phyloP scores from a whole-genome alignment of 2,329 filamentous ascomycete genomes.

The Fusarium nodosum region DNA sequence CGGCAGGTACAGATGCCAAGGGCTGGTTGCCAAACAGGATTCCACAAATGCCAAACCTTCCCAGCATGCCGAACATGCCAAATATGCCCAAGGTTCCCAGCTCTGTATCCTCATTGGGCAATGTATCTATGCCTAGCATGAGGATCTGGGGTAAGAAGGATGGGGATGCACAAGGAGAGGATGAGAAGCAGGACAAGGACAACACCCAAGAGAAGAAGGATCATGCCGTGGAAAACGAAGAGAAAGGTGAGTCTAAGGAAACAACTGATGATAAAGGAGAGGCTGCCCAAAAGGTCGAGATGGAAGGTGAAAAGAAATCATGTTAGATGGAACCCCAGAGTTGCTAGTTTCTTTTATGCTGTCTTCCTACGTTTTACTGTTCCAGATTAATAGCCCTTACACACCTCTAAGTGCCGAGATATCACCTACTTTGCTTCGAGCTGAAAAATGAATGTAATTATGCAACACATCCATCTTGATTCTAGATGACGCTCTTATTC shows the following conservation, averaged over 20 bases:
- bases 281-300: neutral
- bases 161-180: neutral
- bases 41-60: slow-evolving; percentile 54
- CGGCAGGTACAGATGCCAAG: slow-evolving; percentile 60
- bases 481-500: too few species aligned
- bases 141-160: slow-evolving; percentile 51
- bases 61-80: slow-evolving; percentile 52
- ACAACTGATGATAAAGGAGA: neutral
- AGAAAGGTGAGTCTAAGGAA: neutral
- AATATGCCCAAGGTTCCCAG: slow-evolving; percentile 48
- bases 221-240: rapidly evolving
- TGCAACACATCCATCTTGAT: neutral
- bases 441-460: neutral
- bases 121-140: slow-evolving; percentile 53
- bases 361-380: neutral
- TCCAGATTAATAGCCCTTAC: neutral
- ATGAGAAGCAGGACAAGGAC: neutral
- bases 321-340: neutral
- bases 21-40: slow-evolving; percentile 62
- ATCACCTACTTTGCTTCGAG: neutral
- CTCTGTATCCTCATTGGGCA: slow-evolving; percentile 51
- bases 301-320: neutral
- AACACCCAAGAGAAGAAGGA: neutral
- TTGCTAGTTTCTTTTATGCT: neutral
- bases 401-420: neutral